Evolutionary conservation across 2,329 filamentous ascomycete species (phyloP), one percentile per base, ranked within the genome.

Genomic region (Pseudogymnoascus sp.): DNA sequence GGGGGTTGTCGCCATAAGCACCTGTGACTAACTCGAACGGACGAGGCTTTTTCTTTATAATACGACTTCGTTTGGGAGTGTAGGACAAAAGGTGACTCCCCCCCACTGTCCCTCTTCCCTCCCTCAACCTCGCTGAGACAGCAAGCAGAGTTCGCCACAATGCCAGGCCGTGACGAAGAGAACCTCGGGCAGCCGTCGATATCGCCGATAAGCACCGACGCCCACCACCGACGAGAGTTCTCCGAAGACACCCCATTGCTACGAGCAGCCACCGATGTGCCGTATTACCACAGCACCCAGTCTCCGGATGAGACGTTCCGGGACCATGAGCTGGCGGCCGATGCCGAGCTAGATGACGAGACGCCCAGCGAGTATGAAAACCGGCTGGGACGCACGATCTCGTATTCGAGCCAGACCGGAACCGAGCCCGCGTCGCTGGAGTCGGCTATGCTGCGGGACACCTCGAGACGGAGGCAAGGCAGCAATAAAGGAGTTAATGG

Each of bases 351-450:
- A 57, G 50, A 50, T 23, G 38, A 47, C 61, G 31, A 47, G 44
- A 35, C 44, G 8, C 44, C 19, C 21, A 53, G 61, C 36, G 44
- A 35, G 36, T 47, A 35, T 61, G 38, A 35, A 26, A 36, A 15
- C 31, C 21, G 50, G 4, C 26, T 57, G 50, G 50, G 28, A 21
- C 50, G 28, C 26, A 69, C 72, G 4, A 67, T 70, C 33, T 71
- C 69, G 2, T 70, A 71, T 40, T 69, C 66, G 3, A 69, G 67
- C 4, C 70, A 70, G 2, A 42, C 73, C 4, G 70, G 71, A 31
- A 67, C 71, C 11, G 71, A 72, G 63, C 57, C 67, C 1, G 68
- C 70, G 59, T 69, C 71, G 2, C 71, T 73, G 62, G 68, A 71
- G 47, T 69, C 66, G 3, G 65, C 72, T 0, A 73, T 74, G 70